These are phyloP conservation scores for Psilocybe cyanescens DNA, from an alignment of 768 basidiomycete genomes.

Conservation along the genomic window DNA sequence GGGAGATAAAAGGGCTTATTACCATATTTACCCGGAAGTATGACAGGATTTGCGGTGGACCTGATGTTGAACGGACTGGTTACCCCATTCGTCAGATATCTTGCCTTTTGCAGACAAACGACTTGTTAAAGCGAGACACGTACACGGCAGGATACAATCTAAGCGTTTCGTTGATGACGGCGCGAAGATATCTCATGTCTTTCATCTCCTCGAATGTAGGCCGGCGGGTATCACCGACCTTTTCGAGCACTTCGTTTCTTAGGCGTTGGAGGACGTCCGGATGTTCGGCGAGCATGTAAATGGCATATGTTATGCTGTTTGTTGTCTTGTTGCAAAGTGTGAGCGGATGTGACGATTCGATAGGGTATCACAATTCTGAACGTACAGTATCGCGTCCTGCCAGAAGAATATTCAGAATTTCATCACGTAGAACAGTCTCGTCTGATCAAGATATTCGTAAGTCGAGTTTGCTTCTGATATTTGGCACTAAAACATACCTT, in stretches of 20 bases:
- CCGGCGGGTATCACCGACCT: conserved; percentile 43
- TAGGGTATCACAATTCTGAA: neutral
- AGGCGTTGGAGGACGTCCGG: conserved; percentile 49
- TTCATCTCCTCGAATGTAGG: conserved; percentile 61
- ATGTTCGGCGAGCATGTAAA: conserved; percentile 59
- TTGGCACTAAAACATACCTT: conserved; percentile 36
- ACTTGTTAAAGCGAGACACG: conserved; percentile 14
- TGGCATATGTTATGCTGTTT: conserved; percentile 51
- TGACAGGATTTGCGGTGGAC: conserved; percentile 20
- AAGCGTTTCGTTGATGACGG: conserved; percentile 61
- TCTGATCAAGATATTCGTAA: conserved; percentile 29
- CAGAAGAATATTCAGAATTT: conserved; percentile 52
- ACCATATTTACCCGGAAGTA: conserved; percentile 29
- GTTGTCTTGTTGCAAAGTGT: conserved; percentile 40
- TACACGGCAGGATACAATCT: conserved; percentile 57
- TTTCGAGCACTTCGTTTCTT: conserved; percentile 50
- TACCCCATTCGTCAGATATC: neutral
- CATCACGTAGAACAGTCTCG: conserved; percentile 43
- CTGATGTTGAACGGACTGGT: conserved; percentile 40
- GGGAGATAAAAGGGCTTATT: conserved; percentile 43
- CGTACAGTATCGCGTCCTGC: conserved; percentile 58
- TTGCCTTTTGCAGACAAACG: no score
- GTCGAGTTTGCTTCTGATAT: neutral
- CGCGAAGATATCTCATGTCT: conserved; percentile 61
- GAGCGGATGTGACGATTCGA: neutral